Percentiles rank a stretch among this genome's conserved stretches.
phyloP scores from a whole-genome alignment of 768 basidiomycete genomes.

The Rhizopogon rudus region DNA sequence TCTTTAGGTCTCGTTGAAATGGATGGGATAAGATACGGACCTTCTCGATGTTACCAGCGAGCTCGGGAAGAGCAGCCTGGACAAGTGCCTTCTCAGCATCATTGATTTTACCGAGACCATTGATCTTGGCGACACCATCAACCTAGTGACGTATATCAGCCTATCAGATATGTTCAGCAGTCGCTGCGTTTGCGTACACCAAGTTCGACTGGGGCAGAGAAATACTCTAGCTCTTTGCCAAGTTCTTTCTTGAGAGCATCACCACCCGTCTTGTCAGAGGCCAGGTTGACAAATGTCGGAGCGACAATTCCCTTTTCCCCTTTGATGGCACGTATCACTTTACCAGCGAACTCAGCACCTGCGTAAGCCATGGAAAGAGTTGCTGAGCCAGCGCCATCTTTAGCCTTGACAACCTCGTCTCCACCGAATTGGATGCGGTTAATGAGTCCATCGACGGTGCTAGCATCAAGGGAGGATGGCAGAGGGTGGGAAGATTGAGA shows the following conservation, averaged over 20 bases:
- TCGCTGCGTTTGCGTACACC: constrained; percentile 47
- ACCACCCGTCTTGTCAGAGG: constrained; percentile 65
- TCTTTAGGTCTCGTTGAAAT: not conserved
- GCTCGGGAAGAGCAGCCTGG: constrained; percentile 76
- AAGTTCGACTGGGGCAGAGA: constrained; percentile 85
- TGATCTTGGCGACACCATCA: constrained; percentile 79
- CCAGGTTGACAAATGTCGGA: constrained; percentile 80
- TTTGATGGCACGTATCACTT: constrained; percentile 77
- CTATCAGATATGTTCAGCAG: not conserved
- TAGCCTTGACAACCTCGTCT: constrained; percentile 98
- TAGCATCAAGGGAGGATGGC: constrained; percentile 47
- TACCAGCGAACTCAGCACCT: constrained; percentile 83
- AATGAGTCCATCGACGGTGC: constrained; percentile 54
- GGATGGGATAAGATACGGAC: constrained; percentile 31
- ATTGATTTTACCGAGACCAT: constrained; percentile 71
- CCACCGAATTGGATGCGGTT: constrained; percentile 94
- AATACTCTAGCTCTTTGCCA: constrained; percentile 74
- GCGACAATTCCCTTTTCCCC: constrained; percentile 86
- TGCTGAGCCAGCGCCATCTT: constrained; percentile 86
- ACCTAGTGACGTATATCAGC: constrained; percentile 36
- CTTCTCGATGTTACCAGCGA: constrained; percentile 66
- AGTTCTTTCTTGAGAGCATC: constrained; percentile 77
- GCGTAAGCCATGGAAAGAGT: constrained; percentile 98
- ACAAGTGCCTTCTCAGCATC: constrained; percentile 73
- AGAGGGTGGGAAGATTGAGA: constrained; percentile 84